A percentile compares a stretch with the other conserved stretches of the same genome.
These are phyloP conservation scores for Chaetothyriales sp. DNA, from an alignment of 2,329 filamentous ascomycete genomes.

Conservation along the genomic window DNA sequence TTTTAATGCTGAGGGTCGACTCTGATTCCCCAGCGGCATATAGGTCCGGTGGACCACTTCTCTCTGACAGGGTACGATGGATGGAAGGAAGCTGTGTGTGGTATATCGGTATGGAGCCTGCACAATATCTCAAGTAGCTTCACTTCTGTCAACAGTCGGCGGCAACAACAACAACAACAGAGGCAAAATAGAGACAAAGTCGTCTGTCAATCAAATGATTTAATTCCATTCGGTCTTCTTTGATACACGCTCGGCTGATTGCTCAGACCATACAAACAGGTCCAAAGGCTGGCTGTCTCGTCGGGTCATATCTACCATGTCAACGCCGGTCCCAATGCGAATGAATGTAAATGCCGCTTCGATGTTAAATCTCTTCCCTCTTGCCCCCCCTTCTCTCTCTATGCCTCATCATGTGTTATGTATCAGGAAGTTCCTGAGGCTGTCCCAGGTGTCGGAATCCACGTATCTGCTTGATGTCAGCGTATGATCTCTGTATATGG, in stretches of 20 bases:
- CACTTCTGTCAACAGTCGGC: not conserved
- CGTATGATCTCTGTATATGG: not conserved
- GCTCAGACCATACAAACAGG: not conserved
- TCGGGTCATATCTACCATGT: not conserved
- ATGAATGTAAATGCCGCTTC: not conserved
- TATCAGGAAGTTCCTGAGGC: slow-evolving; percentile 66
- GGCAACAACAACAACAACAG: not conserved
- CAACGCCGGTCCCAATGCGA: not conserved
- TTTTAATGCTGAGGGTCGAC: no score
- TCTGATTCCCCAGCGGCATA: no score
- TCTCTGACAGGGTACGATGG: no score
- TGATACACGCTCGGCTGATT: not conserved
- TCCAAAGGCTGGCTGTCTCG: not conserved
- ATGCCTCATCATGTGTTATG: slow-evolving; percentile 50
- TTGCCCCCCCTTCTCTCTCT: not conserved
- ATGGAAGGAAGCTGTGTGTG: no score
- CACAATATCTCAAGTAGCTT: no score
- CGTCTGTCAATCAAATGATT: not conserved
- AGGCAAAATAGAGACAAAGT: not conserved
- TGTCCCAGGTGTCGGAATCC: slow-evolving; percentile 81
- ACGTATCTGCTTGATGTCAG: slow-evolving; percentile 38
- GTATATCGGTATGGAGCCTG: no score
- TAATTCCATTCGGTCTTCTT: not conserved
- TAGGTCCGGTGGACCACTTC: no score
- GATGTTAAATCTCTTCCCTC: not conserved